Percentiles rank a stretch among this genome's conserved stretches.
These are phyloP conservation scores for Amanita rubescens DNA, from an alignment of 768 basidiomycete genomes.

Conservation along the genomic window DNA sequence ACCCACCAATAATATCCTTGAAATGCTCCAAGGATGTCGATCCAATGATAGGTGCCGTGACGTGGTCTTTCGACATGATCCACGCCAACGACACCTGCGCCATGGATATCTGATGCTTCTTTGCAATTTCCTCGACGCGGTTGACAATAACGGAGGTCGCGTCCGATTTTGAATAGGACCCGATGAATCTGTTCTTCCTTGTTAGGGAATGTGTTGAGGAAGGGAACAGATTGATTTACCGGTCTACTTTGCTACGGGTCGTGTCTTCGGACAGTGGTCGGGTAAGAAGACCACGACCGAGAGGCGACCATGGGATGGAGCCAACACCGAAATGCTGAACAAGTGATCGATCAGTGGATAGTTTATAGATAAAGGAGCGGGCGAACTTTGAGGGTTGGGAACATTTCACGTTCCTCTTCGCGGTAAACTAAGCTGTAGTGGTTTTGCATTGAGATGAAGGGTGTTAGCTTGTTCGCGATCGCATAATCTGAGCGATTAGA, in stretches of 20 bases:
- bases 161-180: not conserved
- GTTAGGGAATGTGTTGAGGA: not conserved
- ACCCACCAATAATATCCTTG: conserved; percentile 40
- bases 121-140: not conserved
- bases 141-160: not conserved
- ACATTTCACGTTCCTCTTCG: conserved; percentile 58
- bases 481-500: conserved; percentile 42
- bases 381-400: conserved; percentile 45
- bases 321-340: conserved; percentile 22
- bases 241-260: not conserved
- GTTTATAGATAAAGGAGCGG: no score
- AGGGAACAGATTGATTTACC: not conserved
- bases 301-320: conserved; percentile 43
- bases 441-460: conserved; percentile 66
- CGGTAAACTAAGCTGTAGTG: conserved; percentile 54
- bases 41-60: conserved; percentile 51
- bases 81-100: not conserved
- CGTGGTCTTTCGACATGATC: not conserved
- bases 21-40: conserved; percentile 44
- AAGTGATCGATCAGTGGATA: no score
- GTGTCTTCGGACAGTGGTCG: conserved; percentile 31
- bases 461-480: conserved; percentile 45
- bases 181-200: not conserved
- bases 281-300: conserved; percentile 44
- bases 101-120: not conserved